Evolutionary conservation across 1,284 basidiomycete genomes (phyloP), one percentile per base, ranked within the genome.

Genomic region (Chalciporus sp.): DNA sequence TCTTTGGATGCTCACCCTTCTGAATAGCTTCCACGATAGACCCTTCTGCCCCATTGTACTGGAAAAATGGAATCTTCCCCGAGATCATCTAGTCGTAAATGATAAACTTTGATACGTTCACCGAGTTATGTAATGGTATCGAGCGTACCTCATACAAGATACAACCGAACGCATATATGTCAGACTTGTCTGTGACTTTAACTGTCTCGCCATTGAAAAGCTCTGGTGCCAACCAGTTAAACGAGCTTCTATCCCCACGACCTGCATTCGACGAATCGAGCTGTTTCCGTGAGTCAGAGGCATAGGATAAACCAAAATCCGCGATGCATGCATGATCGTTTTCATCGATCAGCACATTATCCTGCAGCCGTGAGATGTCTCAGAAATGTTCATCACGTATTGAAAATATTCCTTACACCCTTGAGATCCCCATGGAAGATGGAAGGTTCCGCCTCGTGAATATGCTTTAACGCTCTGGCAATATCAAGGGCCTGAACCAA

Each of bases 361-460:
- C 63, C 71, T 75, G 55, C 7, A 35, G 7, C 12, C 14, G 16
- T 14, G 14, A 16, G 39, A 20, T 26, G 4, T 19, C 3, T 61
- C 49, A 60, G 57, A 42, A 35, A 42, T 10, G 41, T 29, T 11
- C 40, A n/a, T 17, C 47, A 41, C 20, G 12, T 3, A 19, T 9
- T 48, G 11, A 19, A 35, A 42, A 11, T 37, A 19, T 40, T 26
- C 49, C 74, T 63, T 53, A 74, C 74, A 42, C 62, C 65, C 51
- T 76, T 77, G 37, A 77, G 53, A 46, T 76, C 75, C 23, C 73
- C 69, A 19, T 77, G 75, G 9, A 75, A 48, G 40, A 76, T 67
- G 35, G 69, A 62, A 0, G 66, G 66, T 4, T 68, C 51, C 29
- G 62, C 58, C 7, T 26, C 53, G 35, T 76, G 74, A 9, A 76